Base-by-base conservation (phyloP, 257 asterid species). In the Solanum chiquidenum region DNA sequence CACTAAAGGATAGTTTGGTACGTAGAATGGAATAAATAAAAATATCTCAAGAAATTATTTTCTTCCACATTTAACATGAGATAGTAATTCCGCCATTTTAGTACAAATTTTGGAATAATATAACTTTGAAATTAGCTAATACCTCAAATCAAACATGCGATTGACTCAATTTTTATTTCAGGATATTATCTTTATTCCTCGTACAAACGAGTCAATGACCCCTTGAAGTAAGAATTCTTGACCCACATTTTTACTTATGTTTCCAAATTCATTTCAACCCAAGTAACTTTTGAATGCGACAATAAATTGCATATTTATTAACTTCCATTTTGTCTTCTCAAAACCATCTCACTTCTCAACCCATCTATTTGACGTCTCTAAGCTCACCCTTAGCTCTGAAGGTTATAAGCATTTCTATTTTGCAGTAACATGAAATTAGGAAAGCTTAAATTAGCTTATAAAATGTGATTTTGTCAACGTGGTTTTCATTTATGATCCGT, bases 331-430 rank as follows among this genome's bases (percentile, higher is more conserved):
- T 23, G 3, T 9, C 29, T 2, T 5, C 9, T n/a, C 31, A 62
- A 23, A 62, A 9, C 27, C 29, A n/a, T 2, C 29, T n/a, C 31
- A 62, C 1, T 11, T 2, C 7, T 9, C 7, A 10, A 0, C 0
- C 14, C 7, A 5, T n/a, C 31, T 11, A 23, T 62, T 62, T 10
- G 31, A n/a, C 71, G 2, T 12, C 7, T 23, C 14, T n/a, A n/a
- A 5, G n/a, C 68, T 60, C 71, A 23, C 31, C 71, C 12, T 14
- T 23, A 62, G 14, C 71, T 62, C 29, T 2, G 4, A 68, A 12
- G 9, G 35, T 27, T 27, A 27, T 6, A 5, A 12, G 23, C 8
- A 74, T 35, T 69, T 73, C 49, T 74, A 35, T 37, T 20, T 74
- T 37, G 6, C 31, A 37, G 6, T 21, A 21, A 37, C 55, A 75